Conservation (phyloP, 768 basidiomycete genomes). For the Rhizopogon salebrosus region DNA sequence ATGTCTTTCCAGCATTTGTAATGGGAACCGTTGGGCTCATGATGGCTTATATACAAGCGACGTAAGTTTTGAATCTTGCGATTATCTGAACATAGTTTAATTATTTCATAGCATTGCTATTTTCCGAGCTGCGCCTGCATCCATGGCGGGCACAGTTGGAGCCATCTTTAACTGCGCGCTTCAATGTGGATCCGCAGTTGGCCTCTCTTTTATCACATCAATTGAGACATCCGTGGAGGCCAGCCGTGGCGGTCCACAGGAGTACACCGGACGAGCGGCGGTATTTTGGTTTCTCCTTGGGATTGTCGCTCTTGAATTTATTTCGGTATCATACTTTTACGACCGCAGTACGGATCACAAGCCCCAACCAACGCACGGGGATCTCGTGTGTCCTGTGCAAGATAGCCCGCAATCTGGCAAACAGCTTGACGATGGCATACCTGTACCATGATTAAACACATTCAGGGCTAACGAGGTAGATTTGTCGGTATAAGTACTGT, state of each 20-base stretch:
- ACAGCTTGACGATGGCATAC: background rate
- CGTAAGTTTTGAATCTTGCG: conserved; percentile 28
- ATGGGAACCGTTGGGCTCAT: conserved; percentile 43
- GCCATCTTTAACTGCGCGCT: conserved; percentile 53
- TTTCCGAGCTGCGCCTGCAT: conserved; percentile 41
- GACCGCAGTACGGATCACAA: conserved; percentile 11
- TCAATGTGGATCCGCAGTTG: conserved; percentile 48
- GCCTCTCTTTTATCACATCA: conserved; percentile 44
- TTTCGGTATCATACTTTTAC: conserved; percentile 33
- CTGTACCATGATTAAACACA: too few relatives aligned
- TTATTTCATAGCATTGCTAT: conserved; percentile 38
- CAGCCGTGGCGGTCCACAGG: conserved; percentile 23
- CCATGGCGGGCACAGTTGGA: conserved; percentile 48
- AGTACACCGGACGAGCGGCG: conserved; percentile 37
- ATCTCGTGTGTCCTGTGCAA: background rate
- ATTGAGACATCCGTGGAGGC: conserved; percentile 42
- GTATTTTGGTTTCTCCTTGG: conserved; percentile 42
- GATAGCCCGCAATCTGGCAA: background rate
- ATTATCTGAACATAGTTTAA: background rate
- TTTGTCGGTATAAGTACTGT: background rate
- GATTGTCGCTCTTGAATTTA: conserved; percentile 25
- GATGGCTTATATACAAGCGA: conserved; percentile 42
- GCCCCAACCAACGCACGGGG: background rate
- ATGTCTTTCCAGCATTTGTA: conserved; percentile 45
- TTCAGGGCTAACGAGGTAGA: background rate